Conservation (phyloP, 148 eudicot species). For the Chenopodium suecicum region DNA sequence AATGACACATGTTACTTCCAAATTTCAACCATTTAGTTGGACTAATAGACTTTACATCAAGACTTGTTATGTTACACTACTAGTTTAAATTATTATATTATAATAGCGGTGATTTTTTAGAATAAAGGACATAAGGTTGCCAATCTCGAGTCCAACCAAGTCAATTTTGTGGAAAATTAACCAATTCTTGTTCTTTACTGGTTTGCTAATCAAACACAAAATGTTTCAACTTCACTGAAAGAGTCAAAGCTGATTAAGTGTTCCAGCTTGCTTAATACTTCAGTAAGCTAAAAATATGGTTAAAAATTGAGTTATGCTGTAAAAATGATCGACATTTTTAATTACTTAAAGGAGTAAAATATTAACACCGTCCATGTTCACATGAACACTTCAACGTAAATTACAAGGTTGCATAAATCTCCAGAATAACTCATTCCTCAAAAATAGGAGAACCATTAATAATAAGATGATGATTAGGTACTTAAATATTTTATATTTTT, state of each 20-base stretch:
- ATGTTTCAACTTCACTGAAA: background rate
- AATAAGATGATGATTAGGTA: slow-evolving; percentile 13
- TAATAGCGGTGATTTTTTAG: no score
- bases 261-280: background rate
- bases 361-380: slow-evolving; percentile 23
- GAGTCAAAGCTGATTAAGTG: background rate
- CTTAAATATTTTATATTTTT: background rate
- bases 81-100: background rate
- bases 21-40: no score
- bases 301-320: slow-evolving; percentile 14
- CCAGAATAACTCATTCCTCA: slow-evolving; percentile 27
- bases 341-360: background rate
- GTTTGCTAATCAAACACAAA: background rate
- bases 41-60: no score
- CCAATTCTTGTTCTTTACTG: background rate
- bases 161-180: background rate
- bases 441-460: slow-evolving; percentile 10
- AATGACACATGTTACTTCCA: no score
- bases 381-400: slow-evolving; percentile 25
- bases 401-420: slow-evolving; percentile 27
- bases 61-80: no score
- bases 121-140: no score
- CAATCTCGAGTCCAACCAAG: no score
- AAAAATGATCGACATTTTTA: slow-evolving; percentile 17
- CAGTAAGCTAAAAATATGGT: slow-evolving; percentile 9